These are phyloP conservation scores for Pyrenula aspistea DNA, from an alignment of 495 filamentous ascomycete genomes.

Conservation along the genomic window DNA sequence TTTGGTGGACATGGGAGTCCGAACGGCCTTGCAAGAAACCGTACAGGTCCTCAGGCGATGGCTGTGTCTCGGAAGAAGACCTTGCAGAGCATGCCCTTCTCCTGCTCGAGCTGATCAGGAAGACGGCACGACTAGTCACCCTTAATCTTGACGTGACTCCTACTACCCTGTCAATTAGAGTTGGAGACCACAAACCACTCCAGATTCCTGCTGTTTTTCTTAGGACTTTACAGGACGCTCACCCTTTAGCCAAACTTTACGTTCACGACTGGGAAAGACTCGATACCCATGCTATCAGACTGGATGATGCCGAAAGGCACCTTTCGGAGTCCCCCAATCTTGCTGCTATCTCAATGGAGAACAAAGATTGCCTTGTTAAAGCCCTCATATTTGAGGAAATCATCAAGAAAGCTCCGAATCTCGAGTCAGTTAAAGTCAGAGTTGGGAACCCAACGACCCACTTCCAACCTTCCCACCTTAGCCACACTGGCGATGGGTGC, in stretches of 20 bases:
- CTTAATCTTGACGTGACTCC: not conserved
- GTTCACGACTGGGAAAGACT: not conserved
- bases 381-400: not conserved
- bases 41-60: not conserved
- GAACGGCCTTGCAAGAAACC: not conserved
- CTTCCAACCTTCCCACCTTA: not conserved
- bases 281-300: not conserved
- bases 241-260: not conserved
- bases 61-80: not conserved
- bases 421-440: not conserved
- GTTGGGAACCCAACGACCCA: not conserved
- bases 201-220: not conserved
- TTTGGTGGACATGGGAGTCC: not conserved
- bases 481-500: not conserved
- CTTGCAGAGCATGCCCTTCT: not conserved
- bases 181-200: not conserved
- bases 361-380: not conserved
- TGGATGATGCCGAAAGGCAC: not conserved
- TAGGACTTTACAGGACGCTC: not conserved
- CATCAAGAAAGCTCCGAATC: not conserved
- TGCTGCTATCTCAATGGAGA: not conserved
- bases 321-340: not conserved
- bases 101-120: not conserved
- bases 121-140: not conserved
- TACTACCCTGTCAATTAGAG: not conserved